Conservation (phyloP, 768 basidiomycete species). For the Tephrocybe sp. region DNA sequence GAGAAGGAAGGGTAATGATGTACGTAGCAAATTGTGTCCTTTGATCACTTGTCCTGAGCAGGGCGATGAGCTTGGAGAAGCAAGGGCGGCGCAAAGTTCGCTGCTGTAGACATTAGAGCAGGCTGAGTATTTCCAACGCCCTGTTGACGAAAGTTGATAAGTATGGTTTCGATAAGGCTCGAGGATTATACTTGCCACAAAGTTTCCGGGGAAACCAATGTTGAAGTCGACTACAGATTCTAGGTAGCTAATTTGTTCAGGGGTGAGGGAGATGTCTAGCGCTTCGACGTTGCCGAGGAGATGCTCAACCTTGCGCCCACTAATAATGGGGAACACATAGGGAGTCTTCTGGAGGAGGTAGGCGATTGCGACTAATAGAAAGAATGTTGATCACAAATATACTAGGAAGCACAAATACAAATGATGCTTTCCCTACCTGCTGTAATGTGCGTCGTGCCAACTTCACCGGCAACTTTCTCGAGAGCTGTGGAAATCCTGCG, state of each 20-base stretch:
- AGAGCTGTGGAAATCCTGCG: slow-evolving; percentile 31
- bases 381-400: not conserved
- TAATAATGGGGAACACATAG: slow-evolving; percentile 52
- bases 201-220: slow-evolving; percentile 40
- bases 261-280: slow-evolving; percentile 42
- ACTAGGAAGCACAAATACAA: slow-evolving; percentile 10
- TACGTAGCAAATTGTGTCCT: no score
- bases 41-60: not conserved
- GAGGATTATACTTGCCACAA: slow-evolving; percentile 28
- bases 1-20: no score
- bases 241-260: slow-evolving; percentile 44
- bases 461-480: slow-evolving; percentile 38
- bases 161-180: no score
- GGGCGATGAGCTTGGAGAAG: not conserved
- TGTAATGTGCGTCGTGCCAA: slow-evolving; percentile 33
- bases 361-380: slow-evolving; percentile 44
- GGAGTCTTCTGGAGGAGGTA: slow-evolving; percentile 56
- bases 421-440: no score
- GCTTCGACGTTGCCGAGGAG: slow-evolving; percentile 51
- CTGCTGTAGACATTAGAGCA: not conserved
- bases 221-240: slow-evolving; percentile 45
- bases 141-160: not conserved
- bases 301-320: slow-evolving; percentile 53
- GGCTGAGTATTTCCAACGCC: not conserved
- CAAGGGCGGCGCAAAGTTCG: not conserved